Evolutionary conservation across 176 grass and related monocot species (phyloP).

Genomic region (Lolium perenne): DNA sequence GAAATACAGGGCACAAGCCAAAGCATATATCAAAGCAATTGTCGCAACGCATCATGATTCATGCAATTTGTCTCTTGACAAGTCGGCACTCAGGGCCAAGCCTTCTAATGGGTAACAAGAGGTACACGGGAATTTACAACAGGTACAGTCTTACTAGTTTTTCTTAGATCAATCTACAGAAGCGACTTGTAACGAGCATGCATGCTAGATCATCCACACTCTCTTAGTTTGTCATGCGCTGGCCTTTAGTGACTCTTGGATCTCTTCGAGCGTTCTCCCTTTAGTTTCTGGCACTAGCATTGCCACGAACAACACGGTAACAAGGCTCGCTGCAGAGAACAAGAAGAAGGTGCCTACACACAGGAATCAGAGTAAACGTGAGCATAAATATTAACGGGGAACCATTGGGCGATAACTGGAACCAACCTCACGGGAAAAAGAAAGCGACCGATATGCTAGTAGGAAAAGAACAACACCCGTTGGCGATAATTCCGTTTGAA

Average conservation of each 20-base stretch:
- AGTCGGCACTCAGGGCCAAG: background rate
- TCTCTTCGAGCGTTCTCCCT: conserved; percentile 81
- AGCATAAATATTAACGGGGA: background rate
- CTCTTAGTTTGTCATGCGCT: conserved; percentile 31
- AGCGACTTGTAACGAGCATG: background rate
- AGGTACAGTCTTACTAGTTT: background rate
- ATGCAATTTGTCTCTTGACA: background rate
- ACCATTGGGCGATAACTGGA: background rate
- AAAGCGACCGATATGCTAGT: background rate
- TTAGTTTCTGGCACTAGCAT: conserved; percentile 78
- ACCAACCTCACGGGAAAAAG: background rate
- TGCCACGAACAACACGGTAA: conserved; percentile 66
- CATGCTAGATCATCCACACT: background rate
- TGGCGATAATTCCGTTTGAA: background rate
- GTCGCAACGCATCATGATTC: background rate
- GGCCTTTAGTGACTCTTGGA: conserved; percentile 59
- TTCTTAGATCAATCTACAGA: background rate
- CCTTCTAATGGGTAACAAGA: background rate
- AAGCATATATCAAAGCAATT: background rate
- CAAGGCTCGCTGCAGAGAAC: conserved; percentile 66
- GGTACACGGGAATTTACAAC: background rate
- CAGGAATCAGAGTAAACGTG: background rate
- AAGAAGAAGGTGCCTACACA: conserved; percentile 73
- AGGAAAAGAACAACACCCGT: background rate
- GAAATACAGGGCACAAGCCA: background rate